These are phyloP conservation scores for Spinacia oleracea DNA, from an alignment of 179 eudicot species.

Conservation along the genomic window DNA sequence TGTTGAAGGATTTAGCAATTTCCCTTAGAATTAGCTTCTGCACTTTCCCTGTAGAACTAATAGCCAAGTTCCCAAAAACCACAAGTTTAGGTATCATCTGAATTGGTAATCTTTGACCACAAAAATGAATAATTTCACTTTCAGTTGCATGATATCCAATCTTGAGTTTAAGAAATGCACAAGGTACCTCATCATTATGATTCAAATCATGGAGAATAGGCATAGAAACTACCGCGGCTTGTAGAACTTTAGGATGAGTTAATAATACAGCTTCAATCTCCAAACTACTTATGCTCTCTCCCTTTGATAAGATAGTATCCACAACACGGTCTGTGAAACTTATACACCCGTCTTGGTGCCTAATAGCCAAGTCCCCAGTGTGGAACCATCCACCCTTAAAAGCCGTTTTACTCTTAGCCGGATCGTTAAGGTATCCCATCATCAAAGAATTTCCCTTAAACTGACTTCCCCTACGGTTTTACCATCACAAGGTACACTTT, in stretches of 20 bases:
- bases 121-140: conserved; percentile 52
- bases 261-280: conserved; percentile 65
- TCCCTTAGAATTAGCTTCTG: conserved; percentile 64
- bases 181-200: conserved; percentile 56
- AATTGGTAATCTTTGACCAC: conserved; percentile 47
- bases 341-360: conserved; percentile 54
- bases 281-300: conserved; percentile 63
- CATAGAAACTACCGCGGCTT: conserved; percentile 68
- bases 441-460: conserved; percentile 70
- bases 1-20: conserved; percentile 42
- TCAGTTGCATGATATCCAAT: conserved; percentile 36
- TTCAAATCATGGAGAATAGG: conserved; percentile 45
- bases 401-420: conserved; percentile 43
- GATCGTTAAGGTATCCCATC: conserved; percentile 60
- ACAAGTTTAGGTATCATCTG: conserved; percentile 66
- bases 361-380: conserved; percentile 67
- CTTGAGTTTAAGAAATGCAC: conserved; percentile 71
- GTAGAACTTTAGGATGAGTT: conserved; percentile 58
- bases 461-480: conserved; percentile 73
- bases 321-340: conserved; percentile 65
- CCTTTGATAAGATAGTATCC: conserved; percentile 65
- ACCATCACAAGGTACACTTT: conserved; percentile 59
- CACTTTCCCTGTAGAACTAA: conserved; percentile 66
- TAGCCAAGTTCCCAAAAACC: conserved; percentile 63
- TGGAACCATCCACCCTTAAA: conserved; percentile 70